phyloP scores from a whole-genome alignment of 1,284 basidiomycete species.

The Laetiporus sulphureus region DNA sequence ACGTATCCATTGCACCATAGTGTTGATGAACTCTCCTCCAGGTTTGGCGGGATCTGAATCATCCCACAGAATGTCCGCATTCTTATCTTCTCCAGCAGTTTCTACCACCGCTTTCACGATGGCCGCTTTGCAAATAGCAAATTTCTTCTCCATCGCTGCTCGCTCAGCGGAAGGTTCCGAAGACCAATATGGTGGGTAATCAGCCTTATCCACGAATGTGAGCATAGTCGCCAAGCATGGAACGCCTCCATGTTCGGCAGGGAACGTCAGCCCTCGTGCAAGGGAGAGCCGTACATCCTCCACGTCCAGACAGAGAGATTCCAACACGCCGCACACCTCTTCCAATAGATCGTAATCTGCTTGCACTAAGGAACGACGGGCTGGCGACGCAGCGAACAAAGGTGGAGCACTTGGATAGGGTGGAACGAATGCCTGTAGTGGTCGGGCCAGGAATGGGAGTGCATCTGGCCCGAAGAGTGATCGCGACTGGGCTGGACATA shows the following conservation, averaged over 20 bases:
- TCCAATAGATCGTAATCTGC: slow-evolving; percentile 69
- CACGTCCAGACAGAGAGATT: slow-evolving; percentile 69
- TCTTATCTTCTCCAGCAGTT: slow-evolving; percentile 76
- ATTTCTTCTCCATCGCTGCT: slow-evolving; percentile 54
- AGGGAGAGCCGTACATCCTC: slow-evolving; percentile 66
- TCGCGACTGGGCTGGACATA: slow-evolving; percentile 30
- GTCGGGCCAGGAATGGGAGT: slow-evolving; percentile 54
- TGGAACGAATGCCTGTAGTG: slow-evolving; percentile 51
- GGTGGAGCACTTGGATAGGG: slow-evolving; percentile 37
- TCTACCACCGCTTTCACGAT: slow-evolving; percentile 83
- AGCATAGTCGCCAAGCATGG: slow-evolving; percentile 58
- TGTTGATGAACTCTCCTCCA: slow-evolving; percentile 66
- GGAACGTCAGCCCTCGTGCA: slow-evolving; percentile 56
- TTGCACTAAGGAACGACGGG: slow-evolving; percentile 46
- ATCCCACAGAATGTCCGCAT: slow-evolving; percentile 69
- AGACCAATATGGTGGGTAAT: slow-evolving; percentile 59
- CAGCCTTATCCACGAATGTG: slow-evolving; percentile 65
- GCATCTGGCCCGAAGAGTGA: slow-evolving; percentile 54
- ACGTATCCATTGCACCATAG: slow-evolving; percentile 76
- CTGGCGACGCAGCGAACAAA: slow-evolving; percentile 35
- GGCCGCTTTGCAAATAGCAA: slow-evolving; percentile 79
- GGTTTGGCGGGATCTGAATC: slow-evolving; percentile 46
- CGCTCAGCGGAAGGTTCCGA: slow-evolving; percentile 26
- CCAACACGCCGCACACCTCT: slow-evolving; percentile 66
- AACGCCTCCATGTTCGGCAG: slow-evolving; percentile 45